These are phyloP conservation scores for Sistotremastrum niveocremeum DNA, from an alignment of 768 basidiomycete species.

Conservation along the genomic window DNA sequence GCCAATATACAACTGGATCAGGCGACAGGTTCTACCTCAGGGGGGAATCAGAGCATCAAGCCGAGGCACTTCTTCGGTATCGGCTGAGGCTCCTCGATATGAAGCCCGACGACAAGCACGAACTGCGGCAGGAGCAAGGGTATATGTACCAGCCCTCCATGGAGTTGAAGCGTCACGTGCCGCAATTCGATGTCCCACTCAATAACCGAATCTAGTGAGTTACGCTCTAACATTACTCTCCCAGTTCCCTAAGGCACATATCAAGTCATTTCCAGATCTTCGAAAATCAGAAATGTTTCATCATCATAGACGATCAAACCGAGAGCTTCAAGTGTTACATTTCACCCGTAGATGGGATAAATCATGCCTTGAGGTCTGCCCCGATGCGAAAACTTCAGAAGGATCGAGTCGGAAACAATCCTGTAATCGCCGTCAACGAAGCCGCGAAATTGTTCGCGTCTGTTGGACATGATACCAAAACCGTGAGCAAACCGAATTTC, in stretches of 20 bases:
- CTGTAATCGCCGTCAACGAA: conserved; percentile 40
- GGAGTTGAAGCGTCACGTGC: background rate
- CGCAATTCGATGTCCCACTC: conserved; percentile 15
- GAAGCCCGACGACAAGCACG: conserved; percentile 19
- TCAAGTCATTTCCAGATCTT: conserved; percentile 27
- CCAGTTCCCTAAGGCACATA: background rate
- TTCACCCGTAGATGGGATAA: conserved; percentile 21
- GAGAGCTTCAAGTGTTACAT: conserved; percentile 26
- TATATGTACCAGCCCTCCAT: conserved; percentile 21
- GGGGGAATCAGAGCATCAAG: too few relatives aligned
- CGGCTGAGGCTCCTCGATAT: too few relatives aligned
- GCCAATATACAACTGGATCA: too few relatives aligned
- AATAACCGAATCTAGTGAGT: conserved; percentile 21
- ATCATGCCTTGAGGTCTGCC: conserved; percentile 14
- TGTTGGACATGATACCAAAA: background rate
- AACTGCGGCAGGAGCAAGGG: conserved; percentile 18
- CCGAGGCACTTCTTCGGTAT: too few relatives aligned
- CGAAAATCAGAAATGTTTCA: conserved; percentile 24
- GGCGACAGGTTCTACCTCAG: too few relatives aligned
- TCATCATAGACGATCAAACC: conserved; percentile 24
- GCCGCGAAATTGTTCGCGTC: conserved; percentile 2
- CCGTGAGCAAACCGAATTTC: background rate
- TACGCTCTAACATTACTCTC: background rate
- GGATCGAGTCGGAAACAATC: conserved; percentile 32
- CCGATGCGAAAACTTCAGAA: conserved; percentile 23